Evolutionary conservation across 31 red algal genomes (phyloP).

Genomic region (Bonnemaisonia californica): DNA sequence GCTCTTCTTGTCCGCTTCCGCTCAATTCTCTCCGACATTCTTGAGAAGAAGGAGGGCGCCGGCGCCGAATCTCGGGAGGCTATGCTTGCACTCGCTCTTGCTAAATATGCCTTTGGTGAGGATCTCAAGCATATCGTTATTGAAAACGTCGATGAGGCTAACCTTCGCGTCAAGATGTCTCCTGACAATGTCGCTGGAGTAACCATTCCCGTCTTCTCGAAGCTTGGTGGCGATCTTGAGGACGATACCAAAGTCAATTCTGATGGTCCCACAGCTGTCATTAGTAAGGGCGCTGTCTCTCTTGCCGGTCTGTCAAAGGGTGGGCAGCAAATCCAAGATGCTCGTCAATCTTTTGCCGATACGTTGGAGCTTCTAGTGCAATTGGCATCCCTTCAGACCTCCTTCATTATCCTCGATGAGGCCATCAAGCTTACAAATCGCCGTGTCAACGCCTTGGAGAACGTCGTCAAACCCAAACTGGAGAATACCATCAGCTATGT

Average conservation of each 20-base stretch:
- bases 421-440: conserved; percentile 98
- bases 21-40: conserved; percentile 84
- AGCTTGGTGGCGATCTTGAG: conserved; percentile 24
- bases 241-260: conserved; percentile 13
- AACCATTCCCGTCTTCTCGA: conserved; percentile 77
- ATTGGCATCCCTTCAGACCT: conserved; percentile 89
- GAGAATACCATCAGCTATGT: conserved; percentile 95
- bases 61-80: conserved; percentile 79
- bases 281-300: conserved; percentile 40
- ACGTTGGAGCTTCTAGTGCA: conserved; percentile 78
- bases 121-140: conserved; percentile 83
- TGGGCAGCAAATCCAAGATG: conserved; percentile 85
- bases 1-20: conserved; percentile 94
- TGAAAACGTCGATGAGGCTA: conserved; percentile 86
- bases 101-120: conserved; percentile 93
- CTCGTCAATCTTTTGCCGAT: conserved; percentile 75
- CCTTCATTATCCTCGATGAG: conserved; percentile 93
- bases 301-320: conserved; percentile 86
- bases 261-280: neutral
- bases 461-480: conserved; percentile 90
- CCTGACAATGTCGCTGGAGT: conserved; percentile 97
- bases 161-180: conserved; percentile 71
- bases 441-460: conserved; percentile 96
- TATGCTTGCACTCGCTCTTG: conserved; percentile 84
- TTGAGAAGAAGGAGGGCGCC: conserved; percentile 81